Evolutionary conservation across 805 yeast species (phyloP).

Genomic region (Saturnispora quitensis): DNA sequence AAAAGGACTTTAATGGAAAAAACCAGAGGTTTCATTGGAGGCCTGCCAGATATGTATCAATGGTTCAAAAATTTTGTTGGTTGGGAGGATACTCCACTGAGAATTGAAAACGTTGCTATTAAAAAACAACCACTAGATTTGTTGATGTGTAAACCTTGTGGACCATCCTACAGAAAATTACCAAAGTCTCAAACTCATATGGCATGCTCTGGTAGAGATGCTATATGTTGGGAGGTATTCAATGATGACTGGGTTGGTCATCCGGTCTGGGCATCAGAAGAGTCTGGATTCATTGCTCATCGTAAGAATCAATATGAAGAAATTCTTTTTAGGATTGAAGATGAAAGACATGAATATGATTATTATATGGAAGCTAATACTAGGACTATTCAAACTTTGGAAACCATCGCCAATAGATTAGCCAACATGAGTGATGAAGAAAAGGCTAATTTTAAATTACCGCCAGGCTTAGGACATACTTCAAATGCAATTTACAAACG

Average conservation of each 20-base stretch:
- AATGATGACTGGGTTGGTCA: slow-evolving; percentile 99
- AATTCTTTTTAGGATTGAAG: slow-evolving; percentile 87
- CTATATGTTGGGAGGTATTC: slow-evolving; percentile 97
- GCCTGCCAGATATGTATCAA: slow-evolving; percentile 63
- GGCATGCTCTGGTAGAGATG: slow-evolving; percentile 98
- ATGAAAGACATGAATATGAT: slow-evolving; percentile 96
- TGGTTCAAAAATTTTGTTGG: slow-evolving; percentile 95
- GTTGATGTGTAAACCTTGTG: slow-evolving; percentile 85
- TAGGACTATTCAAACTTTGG: slow-evolving; percentile 90
- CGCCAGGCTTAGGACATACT: slow-evolving; percentile 89
- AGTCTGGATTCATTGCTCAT: slow-evolving; percentile 98
- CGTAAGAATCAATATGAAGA: slow-evolving; percentile 97
- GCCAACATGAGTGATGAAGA: slow-evolving; percentile 91
- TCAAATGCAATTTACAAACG: slow-evolving; percentile 88
- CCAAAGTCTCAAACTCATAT: slow-evolving; percentile 91
- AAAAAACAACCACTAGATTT: slow-evolving; percentile 89
- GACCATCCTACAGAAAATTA: slow-evolving; percentile 86
- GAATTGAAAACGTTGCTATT: slow-evolving; percentile 78
- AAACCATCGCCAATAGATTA: slow-evolving; percentile 88
- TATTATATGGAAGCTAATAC: slow-evolving; percentile 90
- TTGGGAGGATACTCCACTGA: slow-evolving; percentile 73
- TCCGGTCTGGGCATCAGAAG: slow-evolving; percentile 99
- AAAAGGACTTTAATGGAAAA: slow-evolving; percentile 72
- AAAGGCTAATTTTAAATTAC: slow-evolving; percentile 66
- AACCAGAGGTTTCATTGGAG: slow-evolving; percentile 79